phyloP scores from a whole-genome alignment of 495 filamentous ascomycete genomes.

The Xylaria scruposa region DNA sequence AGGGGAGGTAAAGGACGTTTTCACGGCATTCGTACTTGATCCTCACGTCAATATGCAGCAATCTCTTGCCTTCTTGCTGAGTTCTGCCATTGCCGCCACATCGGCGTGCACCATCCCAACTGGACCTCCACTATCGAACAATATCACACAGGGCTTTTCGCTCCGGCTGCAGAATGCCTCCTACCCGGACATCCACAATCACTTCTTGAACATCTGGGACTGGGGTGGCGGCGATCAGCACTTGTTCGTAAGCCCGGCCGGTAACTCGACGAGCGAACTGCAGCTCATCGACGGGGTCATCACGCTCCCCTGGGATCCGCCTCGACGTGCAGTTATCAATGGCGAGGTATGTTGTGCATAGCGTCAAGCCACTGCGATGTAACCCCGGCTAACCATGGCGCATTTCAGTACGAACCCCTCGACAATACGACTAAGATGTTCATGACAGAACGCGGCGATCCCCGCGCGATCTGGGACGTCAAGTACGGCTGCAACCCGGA shows the following conservation, averaged over 20 bases:
- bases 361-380: conserved; percentile 12
- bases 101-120: conserved; percentile 51
- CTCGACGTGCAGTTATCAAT: conserved; percentile 53
- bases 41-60: conserved; percentile 28
- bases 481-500: conserved; percentile 58
- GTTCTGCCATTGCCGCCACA: conserved; percentile 33
- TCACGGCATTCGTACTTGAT: background rate
- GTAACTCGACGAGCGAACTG: conserved; percentile 52
- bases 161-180: conserved; percentile 57
- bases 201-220: conserved; percentile 56
- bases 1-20: background rate
- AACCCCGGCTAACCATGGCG: conserved; percentile 16
- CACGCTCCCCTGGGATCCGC: conserved; percentile 40
- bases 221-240: conserved; percentile 59
- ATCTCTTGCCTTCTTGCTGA: conserved; percentile 27
- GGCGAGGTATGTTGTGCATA: conserved; percentile 47
- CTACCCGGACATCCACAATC: conserved; percentile 56
- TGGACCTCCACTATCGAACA: conserved; percentile 42
- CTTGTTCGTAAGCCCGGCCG: conserved; percentile 56
- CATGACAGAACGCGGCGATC: conserved; percentile 58
- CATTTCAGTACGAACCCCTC: conserved; percentile 51
- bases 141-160: conserved; percentile 51
- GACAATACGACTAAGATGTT: conserved; percentile 65
- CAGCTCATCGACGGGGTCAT: conserved; percentile 55
- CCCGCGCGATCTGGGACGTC: conserved; percentile 54